These are phyloP conservation scores for Leccinum disarticulatum DNA, from an alignment of 768 basidiomycete species.

Conservation along the genomic window DNA sequence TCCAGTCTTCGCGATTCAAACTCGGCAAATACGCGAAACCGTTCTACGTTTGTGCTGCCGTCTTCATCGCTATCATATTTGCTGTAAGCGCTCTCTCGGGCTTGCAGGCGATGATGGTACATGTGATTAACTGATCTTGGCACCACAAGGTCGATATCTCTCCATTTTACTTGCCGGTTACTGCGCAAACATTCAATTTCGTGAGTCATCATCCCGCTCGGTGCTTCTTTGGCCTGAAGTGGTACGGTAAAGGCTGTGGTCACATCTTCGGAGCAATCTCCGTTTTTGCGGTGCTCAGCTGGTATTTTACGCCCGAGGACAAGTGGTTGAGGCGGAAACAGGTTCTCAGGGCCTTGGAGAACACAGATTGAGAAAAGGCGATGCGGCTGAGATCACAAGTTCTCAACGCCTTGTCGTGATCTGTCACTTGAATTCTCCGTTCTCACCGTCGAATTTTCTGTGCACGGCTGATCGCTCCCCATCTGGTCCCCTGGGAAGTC, in stretches of 20 bases:
- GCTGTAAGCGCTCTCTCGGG: constrained; percentile 47
- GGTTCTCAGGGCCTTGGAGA: constrained; percentile 49
- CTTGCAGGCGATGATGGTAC: background rate
- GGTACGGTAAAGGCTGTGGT: constrained; percentile 57
- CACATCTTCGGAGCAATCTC: constrained; percentile 74
- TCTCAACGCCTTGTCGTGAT: constrained; percentile 5
- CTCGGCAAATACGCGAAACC: constrained; percentile 65
- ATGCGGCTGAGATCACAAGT: constrained; percentile 10
- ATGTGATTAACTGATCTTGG: constrained; percentile 4
- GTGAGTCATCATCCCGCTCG: constrained; percentile 43
- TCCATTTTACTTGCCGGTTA: constrained; percentile 86
- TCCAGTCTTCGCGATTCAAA: constrained; percentile 70
- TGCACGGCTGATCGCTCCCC: constrained; percentile 4
- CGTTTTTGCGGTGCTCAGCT: constrained; percentile 71
- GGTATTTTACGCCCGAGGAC: constrained; percentile 77
- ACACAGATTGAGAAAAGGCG: constrained; percentile 10
- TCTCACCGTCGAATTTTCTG: constrained; percentile 13
- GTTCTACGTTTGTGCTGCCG: constrained; percentile 64
- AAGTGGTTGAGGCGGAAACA: constrained; percentile 76
- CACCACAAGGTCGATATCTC: constrained; percentile 68
- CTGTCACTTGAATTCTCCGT: constrained; percentile 9
- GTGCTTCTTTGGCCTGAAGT: constrained; percentile 11
- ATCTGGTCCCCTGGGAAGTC: constrained; percentile 4
- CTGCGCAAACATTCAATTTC: constrained; percentile 78
- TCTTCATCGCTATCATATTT: constrained; percentile 77